Evolutionary conservation across 1,284 basidiomycete species (phyloP), one percentile per base, ranked within the genome.

Genomic region (Heliocybe sulcata): DNA sequence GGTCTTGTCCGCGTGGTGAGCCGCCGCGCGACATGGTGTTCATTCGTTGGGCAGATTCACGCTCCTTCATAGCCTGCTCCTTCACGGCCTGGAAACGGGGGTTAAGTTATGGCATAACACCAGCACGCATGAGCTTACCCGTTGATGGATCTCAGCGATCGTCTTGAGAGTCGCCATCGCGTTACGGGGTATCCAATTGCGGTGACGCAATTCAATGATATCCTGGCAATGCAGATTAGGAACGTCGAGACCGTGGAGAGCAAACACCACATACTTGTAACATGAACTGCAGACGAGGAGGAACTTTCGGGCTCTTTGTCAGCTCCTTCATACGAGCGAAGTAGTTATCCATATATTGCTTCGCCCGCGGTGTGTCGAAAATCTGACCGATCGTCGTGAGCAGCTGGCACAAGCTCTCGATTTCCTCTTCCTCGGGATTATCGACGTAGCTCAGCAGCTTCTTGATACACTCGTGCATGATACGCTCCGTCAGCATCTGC

Each of bases 371-470:
- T 1, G 82, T 83, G 66, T 98, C 95, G 57, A 97, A 81, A 42
- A 82, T 76, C 57, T 79, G 77, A 53, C 96, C 96, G 56, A 98
- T 92, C 6, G 94, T 98, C 45, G 87, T 82, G 58, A 98, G 73
- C 54, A 98, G 81, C 71, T 94, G 94, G 80, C 93, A 97, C 59
- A 98, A 81, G 51, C 89, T 93, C 77, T 98, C 96, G 62, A 98
- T 91, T 67, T 98, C 94, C 73, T 98, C 96, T 72, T 98, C 96
- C 67, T 98, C 94, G 0, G 95, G 95, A 65, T 92, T 91, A 58
- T 92, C 87, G 56, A 95, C 89, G 67, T 98, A 97, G 59, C 87
- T 83, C 25, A 98, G 79, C 6, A 98, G 81, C 72, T 94, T 94
- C 80, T 94, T 92, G 68, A 98, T 87, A 76, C 95, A 98, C 67